These are phyloP conservation scores for Pezicula carpinea DNA, from an alignment of 2,329 filamentous ascomycete genomes.

Conservation along the genomic window DNA sequence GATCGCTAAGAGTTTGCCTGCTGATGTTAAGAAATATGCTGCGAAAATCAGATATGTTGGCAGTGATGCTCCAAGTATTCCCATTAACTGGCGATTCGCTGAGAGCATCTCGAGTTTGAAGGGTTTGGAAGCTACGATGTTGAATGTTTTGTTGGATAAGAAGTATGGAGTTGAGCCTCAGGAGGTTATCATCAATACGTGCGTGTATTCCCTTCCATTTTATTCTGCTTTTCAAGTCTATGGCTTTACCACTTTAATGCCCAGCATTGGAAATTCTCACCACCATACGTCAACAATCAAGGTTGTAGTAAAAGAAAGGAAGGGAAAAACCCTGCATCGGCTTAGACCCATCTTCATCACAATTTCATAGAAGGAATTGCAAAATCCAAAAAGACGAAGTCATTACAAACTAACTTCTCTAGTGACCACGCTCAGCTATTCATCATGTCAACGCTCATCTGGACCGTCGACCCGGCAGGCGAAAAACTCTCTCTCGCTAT, in stretches of 20 bases:
- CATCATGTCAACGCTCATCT: slow-evolving; percentile 20
- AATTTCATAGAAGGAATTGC: too few species aligned
- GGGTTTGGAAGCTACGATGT: slow-evolving; percentile 41
- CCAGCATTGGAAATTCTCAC: too few species aligned
- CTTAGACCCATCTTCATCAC: too few species aligned
- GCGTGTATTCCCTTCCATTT: slow-evolving; percentile 26
- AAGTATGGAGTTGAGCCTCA: slow-evolving; percentile 39
- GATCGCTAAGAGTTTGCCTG: slow-evolving; percentile 31
- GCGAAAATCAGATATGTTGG: slow-evolving; percentile 38
- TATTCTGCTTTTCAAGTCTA: slow-evolving; percentile 33
- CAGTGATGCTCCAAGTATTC: slow-evolving; percentile 37
- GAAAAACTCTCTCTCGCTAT: neutral
- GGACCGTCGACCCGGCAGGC: slow-evolving; percentile 4
- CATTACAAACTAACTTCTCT: slow-evolving; percentile 32
- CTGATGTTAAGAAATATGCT: slow-evolving; percentile 31
- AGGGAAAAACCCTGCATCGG: too few species aligned
- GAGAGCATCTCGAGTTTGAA: slow-evolving; percentile 47
- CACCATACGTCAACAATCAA: too few species aligned
- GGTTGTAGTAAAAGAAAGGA: too few species aligned
- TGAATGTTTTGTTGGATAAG: slow-evolving; percentile 38
- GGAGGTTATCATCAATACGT: slow-evolving; percentile 43
- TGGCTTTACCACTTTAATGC: too few species aligned
- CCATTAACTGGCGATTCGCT: slow-evolving; percentile 52
- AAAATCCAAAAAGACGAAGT: neutral
- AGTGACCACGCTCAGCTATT: slow-evolving; percentile 29